phyloP scores from a whole-genome alignment of 2,329 filamentous ascomycete genomes.

The Clonostachys rosea region DNA sequence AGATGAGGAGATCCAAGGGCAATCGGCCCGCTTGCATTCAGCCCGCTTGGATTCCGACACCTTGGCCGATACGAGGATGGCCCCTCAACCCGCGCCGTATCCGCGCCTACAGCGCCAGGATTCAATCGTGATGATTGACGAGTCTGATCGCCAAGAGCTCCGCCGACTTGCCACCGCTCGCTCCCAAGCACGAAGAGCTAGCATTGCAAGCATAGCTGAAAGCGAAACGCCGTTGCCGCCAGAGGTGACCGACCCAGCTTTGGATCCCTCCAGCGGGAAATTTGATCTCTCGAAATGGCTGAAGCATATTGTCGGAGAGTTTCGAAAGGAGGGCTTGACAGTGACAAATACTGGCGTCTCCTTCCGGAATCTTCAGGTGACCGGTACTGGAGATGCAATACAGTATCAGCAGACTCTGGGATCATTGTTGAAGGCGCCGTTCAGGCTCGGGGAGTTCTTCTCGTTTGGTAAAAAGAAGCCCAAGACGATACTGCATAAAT shows the following conservation, averaged over 20 bases:
- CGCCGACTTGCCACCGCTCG: conserved; percentile 19
- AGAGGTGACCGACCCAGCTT: conserved; percentile 12
- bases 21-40: no score
- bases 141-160: conserved; percentile 14
- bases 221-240: no score
- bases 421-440: conserved; percentile 51
- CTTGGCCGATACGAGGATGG: no score
- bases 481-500: conserved; percentile 60
- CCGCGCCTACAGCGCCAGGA: background rate
- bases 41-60: no score
- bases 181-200: conserved; percentile 8
- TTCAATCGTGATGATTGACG: background rate
- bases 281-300: conserved; percentile 39
- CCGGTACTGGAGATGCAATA: conserved; percentile 60
- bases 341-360: conserved; percentile 49
- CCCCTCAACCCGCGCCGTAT: no score
- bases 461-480: conserved; percentile 34
- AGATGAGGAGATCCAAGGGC: no score
- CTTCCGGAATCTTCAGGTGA: conserved; percentile 62
- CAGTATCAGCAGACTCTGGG: conserved; percentile 65
- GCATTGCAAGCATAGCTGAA: background rate
- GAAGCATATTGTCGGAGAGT: conserved; percentile 25
- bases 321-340: conserved; percentile 44
- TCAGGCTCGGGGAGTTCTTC: conserved; percentile 52
- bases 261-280: conserved; percentile 27